Base-by-base conservation (phyloP, 2,329 filamentous ascomycete genomes). In the Cladosporium halotolerans region DNA sequence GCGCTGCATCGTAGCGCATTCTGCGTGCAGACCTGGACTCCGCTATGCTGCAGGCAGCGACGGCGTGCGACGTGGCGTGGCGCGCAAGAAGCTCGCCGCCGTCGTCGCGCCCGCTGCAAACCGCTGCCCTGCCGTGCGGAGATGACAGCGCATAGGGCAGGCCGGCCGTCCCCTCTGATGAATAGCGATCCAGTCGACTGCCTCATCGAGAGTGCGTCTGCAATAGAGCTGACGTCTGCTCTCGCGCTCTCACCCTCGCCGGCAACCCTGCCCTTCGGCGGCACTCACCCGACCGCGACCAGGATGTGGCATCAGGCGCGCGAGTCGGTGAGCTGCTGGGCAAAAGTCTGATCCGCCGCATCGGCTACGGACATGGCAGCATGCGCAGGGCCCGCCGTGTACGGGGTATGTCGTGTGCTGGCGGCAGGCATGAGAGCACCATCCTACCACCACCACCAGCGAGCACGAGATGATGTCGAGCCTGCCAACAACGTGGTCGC, bases 31-130 rank as follows among this genome's bases (percentile, higher is more conserved):
- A 36, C 31, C 28, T 16, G 31, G 44, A 18, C 47, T 50, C 47
- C 47, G 41, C 47, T 50, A 38, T 55, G 52, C 54, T 56, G 49
- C 45, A 23, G 38, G 31, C 31, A 18, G 14, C 39, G 32, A 18
- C 18, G 16, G 33, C 43, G 53, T 57, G 49, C 53, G 46, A 57
- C 55, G 55, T 57, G 45, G 40, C 45, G 47, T 50, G 47, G 47
- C 47, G 31, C 41, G 47, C 47, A 31, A 34, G 39, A n/a, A n/a
- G 36, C 36, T 9, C 36, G 13, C 36, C 14, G 36, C 14, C 36
- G 36, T 38, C 36, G 13, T n/a, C 33, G 13, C 9, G 33, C 33
- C 33, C 9, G 33, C 33, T 9, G 33, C 9, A 9, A 13, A 34
- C 33, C 13, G 9, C 33, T 40, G 38, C 38, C 10, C 38, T n/a